These are phyloP conservation scores for Fusarium mexicanum DNA, from an alignment of 2,329 filamentous ascomycete genomes.

Conservation along the genomic window DNA sequence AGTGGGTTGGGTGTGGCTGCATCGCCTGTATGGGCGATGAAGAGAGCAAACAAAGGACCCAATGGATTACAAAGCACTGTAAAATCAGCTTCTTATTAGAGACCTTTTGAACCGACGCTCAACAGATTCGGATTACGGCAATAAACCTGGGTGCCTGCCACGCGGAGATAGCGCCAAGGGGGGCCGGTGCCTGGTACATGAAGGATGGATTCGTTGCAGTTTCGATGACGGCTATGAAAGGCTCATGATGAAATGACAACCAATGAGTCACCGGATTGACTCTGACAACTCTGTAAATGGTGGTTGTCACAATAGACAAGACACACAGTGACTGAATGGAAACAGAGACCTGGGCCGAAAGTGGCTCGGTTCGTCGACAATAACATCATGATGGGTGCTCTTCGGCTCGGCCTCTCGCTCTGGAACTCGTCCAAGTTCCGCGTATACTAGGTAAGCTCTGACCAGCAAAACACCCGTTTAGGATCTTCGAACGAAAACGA, in stretches of 20 bases:
- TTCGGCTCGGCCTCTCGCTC: slow-evolving; percentile 26
- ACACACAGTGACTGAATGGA: not conserved
- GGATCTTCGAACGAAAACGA: slow-evolving; percentile 8
- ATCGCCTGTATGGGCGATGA: slow-evolving; percentile 16
- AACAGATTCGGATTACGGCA: slow-evolving; percentile 33
- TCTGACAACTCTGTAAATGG: not conserved
- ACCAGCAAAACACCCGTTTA: not conserved
- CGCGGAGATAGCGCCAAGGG: slow-evolving; percentile 19
- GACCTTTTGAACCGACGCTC: not conserved
- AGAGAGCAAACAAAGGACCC: slow-evolving; percentile 6
- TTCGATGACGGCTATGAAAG: slow-evolving; percentile 26
- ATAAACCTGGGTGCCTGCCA: slow-evolving; percentile 8
- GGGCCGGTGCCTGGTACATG: not conserved
- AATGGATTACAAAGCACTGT: slow-evolving; percentile 36
- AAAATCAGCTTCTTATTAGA: not conserved
- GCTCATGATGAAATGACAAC: not conserved
- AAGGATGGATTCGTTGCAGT: not conserved
- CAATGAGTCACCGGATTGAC: not conserved
- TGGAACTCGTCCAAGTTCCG: slow-evolving; percentile 7
- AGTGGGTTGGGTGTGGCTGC: slow-evolving; percentile 24
- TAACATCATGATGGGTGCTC: slow-evolving; percentile 16
- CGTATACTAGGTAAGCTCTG: slow-evolving; percentile 21
- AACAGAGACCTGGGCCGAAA: not conserved
- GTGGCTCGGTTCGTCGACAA: slow-evolving; percentile 15
- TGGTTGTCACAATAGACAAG: not conserved